A percentile compares a stretch with the other conserved stretches of the same genome.
Evolutionary conservation across 164 flowering plant species (phyloP).

Genomic region (Hamamelis virginiana): DNA sequence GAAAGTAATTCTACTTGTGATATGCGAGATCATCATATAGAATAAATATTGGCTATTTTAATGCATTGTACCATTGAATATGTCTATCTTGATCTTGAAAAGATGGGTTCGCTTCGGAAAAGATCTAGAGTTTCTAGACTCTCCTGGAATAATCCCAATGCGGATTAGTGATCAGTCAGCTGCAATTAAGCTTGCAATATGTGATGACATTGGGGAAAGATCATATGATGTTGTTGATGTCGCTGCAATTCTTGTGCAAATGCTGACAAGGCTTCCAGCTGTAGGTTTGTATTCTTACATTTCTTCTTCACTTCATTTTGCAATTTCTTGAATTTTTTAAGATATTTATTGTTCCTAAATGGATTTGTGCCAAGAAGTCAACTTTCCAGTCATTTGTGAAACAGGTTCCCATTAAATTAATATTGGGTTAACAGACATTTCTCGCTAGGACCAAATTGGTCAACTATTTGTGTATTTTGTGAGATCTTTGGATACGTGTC

Average conservation of each 20-base stretch:
- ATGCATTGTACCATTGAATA: not conserved
- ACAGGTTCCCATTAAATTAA: not conserved
- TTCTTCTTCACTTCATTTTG: not conserved
- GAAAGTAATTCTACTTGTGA: not conserved
- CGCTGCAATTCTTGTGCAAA: conserved; percentile 88
- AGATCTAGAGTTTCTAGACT: conserved; percentile 87
- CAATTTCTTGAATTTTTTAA: not conserved
- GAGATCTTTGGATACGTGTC: not conserved
- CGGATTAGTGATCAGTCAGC: conserved; percentile 87
- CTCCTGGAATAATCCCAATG: conserved; percentile 98
- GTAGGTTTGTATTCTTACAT: conserved; percentile 47
- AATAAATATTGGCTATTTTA: not conserved
- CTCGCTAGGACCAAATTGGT: not conserved
- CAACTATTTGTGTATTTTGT: not conserved
- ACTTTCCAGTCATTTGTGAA: not conserved
- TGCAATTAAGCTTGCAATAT: conserved; percentile 94
- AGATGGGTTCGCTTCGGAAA: conserved; percentile 95
- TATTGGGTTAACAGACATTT: not conserved
- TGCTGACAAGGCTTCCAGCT: conserved; percentile 71
- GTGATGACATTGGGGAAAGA: conserved; percentile 99
- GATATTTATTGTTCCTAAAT: not conserved
- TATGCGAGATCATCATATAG: not conserved
- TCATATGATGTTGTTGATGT: conserved; percentile 85
- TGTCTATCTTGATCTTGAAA: conserved; percentile 13
- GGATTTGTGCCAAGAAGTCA: not conserved